phyloP scores from a whole-genome alignment of 1,284 basidiomycete genomes.

The Sanghuangporus weigelae region DNA sequence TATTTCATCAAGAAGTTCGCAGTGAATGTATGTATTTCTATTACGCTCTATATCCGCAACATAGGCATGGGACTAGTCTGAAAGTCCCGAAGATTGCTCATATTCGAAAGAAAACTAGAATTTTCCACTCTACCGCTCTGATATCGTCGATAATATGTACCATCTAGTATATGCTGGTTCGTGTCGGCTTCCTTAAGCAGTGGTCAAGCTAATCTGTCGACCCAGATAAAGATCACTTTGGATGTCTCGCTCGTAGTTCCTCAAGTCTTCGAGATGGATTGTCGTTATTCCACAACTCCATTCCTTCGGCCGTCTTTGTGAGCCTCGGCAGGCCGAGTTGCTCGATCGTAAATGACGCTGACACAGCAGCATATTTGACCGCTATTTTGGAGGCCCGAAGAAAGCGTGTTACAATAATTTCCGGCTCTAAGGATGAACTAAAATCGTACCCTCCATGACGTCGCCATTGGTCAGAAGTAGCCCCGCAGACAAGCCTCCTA shows the following conservation, averaged over 20 bases:
- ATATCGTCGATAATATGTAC: too few species aligned
- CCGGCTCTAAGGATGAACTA: background rate
- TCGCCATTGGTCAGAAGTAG: constrained; percentile 53
- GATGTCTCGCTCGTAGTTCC: constrained; percentile 34
- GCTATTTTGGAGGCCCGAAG: constrained; percentile 37
- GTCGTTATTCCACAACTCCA: constrained; percentile 67
- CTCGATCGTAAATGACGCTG: constrained; percentile 81
- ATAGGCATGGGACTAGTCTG: background rate
- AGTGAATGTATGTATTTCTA: constrained; percentile 14
- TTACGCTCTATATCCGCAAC: background rate
- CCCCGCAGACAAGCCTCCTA: constrained; percentile 81
- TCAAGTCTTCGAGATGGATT: constrained; percentile 50
- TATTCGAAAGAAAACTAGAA: too few species aligned
- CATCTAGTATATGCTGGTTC: too few species aligned
- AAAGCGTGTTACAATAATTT: background rate
- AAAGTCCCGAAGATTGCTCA: too few species aligned
- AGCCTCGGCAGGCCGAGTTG: constrained; percentile 68
- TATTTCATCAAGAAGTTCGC: constrained; percentile 9
- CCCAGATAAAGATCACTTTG: constrained; percentile 12
- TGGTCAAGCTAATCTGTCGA: too few species aligned
- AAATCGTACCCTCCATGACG: constrained; percentile 55
- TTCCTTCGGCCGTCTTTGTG: constrained; percentile 26
- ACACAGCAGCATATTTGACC: constrained; percentile 66
- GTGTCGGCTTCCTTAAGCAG: too few species aligned
- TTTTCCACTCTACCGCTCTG: too few species aligned